phyloP scores from a whole-genome alignment of 2,329 filamentous ascomycete species.

The Metarhizium sp. region DNA sequence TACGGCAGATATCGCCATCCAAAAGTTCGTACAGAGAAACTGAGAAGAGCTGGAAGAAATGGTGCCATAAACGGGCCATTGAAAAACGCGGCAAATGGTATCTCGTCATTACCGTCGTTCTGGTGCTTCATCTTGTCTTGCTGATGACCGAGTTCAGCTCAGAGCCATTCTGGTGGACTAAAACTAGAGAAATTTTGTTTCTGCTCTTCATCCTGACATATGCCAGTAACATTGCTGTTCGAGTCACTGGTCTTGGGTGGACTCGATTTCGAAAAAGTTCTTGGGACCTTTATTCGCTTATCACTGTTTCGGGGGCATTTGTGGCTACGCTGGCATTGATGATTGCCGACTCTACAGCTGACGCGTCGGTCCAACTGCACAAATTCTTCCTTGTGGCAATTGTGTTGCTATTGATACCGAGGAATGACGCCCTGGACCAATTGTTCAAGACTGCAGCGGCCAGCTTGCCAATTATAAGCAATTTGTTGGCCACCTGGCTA shows the following conservation, averaged over 20 bases:
- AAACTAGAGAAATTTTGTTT: constrained; percentile 65
- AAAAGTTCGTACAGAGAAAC: constrained; percentile 79
- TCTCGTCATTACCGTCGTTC: constrained; percentile 63
- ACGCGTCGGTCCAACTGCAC: constrained; percentile 69
- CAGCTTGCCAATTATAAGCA: constrained; percentile 81
- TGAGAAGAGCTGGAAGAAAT: constrained; percentile 71
- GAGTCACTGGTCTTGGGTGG: constrained; percentile 86
- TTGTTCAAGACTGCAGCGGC: constrained; percentile 97
- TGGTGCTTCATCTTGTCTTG: constrained; percentile 75
- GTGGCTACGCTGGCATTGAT: constrained; percentile 69
- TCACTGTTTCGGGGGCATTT: constrained; percentile 72
- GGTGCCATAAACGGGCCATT: constrained; percentile 91
- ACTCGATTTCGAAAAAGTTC: constrained; percentile 82
- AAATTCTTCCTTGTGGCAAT: constrained; percentile 92
- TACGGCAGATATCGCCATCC: constrained; percentile 88
- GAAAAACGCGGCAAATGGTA: constrained; percentile 95
- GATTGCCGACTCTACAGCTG: constrained; percentile 48
- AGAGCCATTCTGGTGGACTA: constrained; percentile 62
- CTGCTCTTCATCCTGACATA: constrained; percentile 75
- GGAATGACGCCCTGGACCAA: constrained; percentile 95
- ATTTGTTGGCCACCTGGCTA: constrained; percentile 92
- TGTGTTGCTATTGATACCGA: constrained; percentile 80
- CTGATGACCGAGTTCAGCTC: constrained; percentile 80
- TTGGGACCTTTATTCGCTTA: constrained; percentile 86
- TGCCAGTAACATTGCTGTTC: constrained; percentile 70